Base-by-base conservation (phyloP, 257 asterid species). In the Nicotiana otophora region DNA sequence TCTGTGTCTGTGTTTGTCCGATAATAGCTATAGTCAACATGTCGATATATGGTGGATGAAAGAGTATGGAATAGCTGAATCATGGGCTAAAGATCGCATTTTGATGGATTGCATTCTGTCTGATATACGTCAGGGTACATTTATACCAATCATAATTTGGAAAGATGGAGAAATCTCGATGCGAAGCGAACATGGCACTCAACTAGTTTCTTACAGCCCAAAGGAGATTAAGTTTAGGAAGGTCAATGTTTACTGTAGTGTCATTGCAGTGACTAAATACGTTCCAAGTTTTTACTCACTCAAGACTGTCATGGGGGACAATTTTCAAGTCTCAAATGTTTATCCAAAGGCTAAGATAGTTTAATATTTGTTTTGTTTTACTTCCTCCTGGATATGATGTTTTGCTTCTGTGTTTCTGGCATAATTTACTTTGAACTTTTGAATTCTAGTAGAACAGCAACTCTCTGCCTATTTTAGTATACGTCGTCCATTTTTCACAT, bases 11-110 rank as follows among this genome's bases (percentile, higher is more conserved):
- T 69, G 77, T 39, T 39, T 39, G n/a, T 23, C n/a, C 5, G 77
- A n/a, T 39, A 69, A 7, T 39, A 11, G 33, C 5, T 2, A 4
- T 69, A 4, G 0, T n/a, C 33, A n/a, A 7, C 17, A 70, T 70
- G 17, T 39, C 1, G 78, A 69, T 70, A 70, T 39, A 70, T 70
- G 78, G 58, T 70, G 58, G 78, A 39, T 70, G 78, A 70, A 42
- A 42, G 36, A 70, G 60, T 15, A 23, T 70, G 57, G 57, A 36
- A 10, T 69, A n/a, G 33, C 57, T 69, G 20, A 42, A 42, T 20
- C 60, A 11, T 72, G 78, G 78, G 20, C 60, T 72, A 72, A 42
- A 72, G 58, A 42, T 70, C 3, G 60, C 20, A 70, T 72, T 72
- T 72, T 72, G 12, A 72, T 5, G 0, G 39, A 68, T 17, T 68